Base-by-base conservation (phyloP, 345 rosid genomes). In the Populus euphratica region DNA sequence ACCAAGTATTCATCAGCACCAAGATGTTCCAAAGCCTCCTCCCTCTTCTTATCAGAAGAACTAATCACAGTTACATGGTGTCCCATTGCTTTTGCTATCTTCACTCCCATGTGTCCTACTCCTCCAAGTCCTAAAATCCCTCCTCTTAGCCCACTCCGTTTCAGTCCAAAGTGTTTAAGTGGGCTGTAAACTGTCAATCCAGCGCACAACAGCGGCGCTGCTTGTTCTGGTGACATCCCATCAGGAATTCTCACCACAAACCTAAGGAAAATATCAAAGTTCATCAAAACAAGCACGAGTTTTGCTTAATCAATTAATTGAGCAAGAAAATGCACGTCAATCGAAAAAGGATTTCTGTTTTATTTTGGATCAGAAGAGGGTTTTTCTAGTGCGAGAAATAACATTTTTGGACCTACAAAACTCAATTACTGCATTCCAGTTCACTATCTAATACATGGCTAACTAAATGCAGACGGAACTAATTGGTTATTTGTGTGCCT, bases 21-120 rank as follows among this genome's bases (percentile, higher is more conserved):
- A 31, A 93, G 90, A 80, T 95, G 92, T 35, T 92, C 90, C 74
- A 95, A 18, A 5, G 98, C 98, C 86, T 95, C 99, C 74, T 69
- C 81, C 83, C 81, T 88, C 81, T 95, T 95, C 92, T 88, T 93
- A 61, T 91, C 90, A 17, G 99, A 93, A 56, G 99, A 95, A 90
- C 98, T 95, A 16, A 95, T 92, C 70, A 95, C 98, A 0, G 96
- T 95, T 8, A 95, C 90, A 75, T 91, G 98, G 82, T 95, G 99
- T 71, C 97, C 98, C 96, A 91, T 90, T 76, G 97, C 97, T 82
- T 95, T 95, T 2, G 99, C 98, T 69, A 95, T 92, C 77, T 86
- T 89, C 88, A 95, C 97, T 39, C 98, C 99, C 97, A 95, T 92
- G 86, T 95, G 99, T 2, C 99, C 99, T 5, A 92, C 99, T 72